A percentile compares a stretch with the other conserved stretches of the same genome.
Conservation (phyloP, 1,139 yeast genomes). For the Yamadazyma jaroonii region DNA sequence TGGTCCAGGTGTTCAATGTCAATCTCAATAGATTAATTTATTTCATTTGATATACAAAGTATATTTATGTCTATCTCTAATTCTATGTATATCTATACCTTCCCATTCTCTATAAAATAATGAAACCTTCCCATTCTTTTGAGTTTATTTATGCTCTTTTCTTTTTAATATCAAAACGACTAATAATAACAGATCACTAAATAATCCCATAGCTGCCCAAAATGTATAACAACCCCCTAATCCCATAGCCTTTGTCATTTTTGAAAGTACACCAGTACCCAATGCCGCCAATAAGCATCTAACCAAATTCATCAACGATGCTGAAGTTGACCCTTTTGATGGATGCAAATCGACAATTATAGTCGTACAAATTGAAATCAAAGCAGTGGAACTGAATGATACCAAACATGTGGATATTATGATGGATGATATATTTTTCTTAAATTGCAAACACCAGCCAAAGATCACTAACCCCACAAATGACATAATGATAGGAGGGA, state of each 20-base stretch:
- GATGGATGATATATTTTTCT: constrained; percentile 24
- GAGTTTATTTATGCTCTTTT: constrained; percentile 7
- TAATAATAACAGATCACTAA: constrained; percentile 19
- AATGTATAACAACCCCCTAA: constrained; percentile 39
- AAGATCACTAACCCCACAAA: constrained; percentile 31
- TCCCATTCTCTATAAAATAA: no score
- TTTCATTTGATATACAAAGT: no score
- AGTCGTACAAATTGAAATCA: constrained; percentile 31
- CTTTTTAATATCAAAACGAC: constrained; percentile 4
- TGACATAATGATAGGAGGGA: constrained; percentile 23
- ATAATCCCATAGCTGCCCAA: constrained; percentile 27
- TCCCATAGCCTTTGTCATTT: constrained; percentile 25
- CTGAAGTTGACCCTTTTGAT: constrained; percentile 29
- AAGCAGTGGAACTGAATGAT: constrained; percentile 26
- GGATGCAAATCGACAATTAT: constrained; percentile 39
- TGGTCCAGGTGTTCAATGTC: constrained; percentile 85
- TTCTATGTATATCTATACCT: no score
- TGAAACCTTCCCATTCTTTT: no score
- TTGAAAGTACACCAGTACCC: constrained; percentile 31
- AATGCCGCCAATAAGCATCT: constrained; percentile 38
- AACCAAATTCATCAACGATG: constrained; percentile 36
- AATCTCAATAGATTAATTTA: constrained; percentile 54
- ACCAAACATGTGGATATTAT: constrained; percentile 30
- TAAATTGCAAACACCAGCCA: constrained; percentile 39
- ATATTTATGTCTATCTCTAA: no score